A percentile compares a stretch with the other conserved stretches of the same genome.
Evolutionary conservation across 192 early-diverging fungal species (phyloP).

Genomic region (Coemansia sp.): DNA sequence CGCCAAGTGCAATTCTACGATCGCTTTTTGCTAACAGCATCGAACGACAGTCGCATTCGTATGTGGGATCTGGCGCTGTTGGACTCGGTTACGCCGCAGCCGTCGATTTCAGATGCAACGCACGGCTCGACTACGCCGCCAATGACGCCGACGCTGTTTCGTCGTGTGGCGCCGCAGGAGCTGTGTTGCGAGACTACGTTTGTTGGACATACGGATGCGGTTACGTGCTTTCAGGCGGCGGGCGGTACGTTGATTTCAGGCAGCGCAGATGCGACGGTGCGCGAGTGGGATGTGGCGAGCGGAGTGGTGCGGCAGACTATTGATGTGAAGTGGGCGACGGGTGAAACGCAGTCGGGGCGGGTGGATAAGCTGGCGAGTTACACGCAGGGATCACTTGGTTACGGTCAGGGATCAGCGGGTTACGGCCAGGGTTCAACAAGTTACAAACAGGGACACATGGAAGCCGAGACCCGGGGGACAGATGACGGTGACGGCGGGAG

Average conservation of each 20-base stretch:
- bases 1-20: conserved; percentile 44
- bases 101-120: conserved; percentile 50
- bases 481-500: conserved; percentile 56
- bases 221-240: conserved; percentile 49
- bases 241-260: conserved; percentile 58
- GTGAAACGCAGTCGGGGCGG: conserved; percentile 7
- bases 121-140: conserved; percentile 57
- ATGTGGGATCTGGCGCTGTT: conserved; percentile 68
- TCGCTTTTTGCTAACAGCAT: conserved; percentile 59
- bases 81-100: conserved; percentile 58
- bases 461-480: conserved; percentile 10
- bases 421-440: too few relatives aligned
- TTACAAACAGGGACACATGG: too few relatives aligned
- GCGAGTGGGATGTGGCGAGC: conserved; percentile 74
- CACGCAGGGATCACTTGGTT: too few relatives aligned
- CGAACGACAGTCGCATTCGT: conserved; percentile 64
- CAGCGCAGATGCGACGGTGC: conserved; percentile 72
- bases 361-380: not conserved
- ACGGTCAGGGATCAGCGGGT: too few relatives aligned
- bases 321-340: conserved; percentile 69
- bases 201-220: conserved; percentile 32
- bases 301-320: conserved; percentile 64
- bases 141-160: conserved; percentile 49
- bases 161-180: conserved; percentile 19
- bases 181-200: conserved; percentile 46